Evolutionary conservation across 257 asterid species (phyloP).

Genomic region (Rauvolfia tetraphylla): DNA sequence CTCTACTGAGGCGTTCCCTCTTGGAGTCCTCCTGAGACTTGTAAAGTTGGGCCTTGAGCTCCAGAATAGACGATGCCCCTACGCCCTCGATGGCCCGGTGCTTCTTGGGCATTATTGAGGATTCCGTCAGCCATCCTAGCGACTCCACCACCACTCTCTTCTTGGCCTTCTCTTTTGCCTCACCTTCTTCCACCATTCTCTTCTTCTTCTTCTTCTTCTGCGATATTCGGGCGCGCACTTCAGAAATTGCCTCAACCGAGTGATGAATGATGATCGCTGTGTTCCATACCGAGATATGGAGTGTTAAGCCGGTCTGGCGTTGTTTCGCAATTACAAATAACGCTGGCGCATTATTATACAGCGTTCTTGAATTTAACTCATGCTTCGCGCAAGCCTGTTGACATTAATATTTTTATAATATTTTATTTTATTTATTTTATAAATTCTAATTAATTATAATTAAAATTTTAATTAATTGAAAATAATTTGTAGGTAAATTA

Average conservation of each 20-base stretch:
- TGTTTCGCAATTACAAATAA: too few species aligned
- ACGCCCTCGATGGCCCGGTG: slow-evolving; percentile 87
- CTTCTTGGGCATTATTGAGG: slow-evolving; percentile 92
- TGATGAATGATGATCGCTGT: too few species aligned
- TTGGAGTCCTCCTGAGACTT: slow-evolving; percentile 85
- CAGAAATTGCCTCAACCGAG: neutral
- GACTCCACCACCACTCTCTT: slow-evolving; percentile 72
- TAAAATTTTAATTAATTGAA: too few species aligned
- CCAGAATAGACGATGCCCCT: slow-evolving; percentile 87
- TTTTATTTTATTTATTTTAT: too few species aligned
- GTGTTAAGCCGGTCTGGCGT: too few species aligned
- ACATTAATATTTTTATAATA: too few species aligned
- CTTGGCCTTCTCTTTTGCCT: slow-evolving; percentile 29
- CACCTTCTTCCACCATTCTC: slow-evolving; percentile 37
- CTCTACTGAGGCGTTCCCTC: slow-evolving; percentile 59
- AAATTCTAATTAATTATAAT: too few species aligned
- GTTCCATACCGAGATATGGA: too few species aligned
- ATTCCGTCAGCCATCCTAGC: slow-evolving; percentile 98
- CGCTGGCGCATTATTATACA: too few species aligned
- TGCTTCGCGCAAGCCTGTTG: too few species aligned
- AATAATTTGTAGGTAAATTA: too few species aligned
- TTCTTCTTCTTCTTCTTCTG: neutral
- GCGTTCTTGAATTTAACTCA: too few species aligned
- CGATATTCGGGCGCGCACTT: neutral
- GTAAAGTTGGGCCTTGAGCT: slow-evolving; percentile 94